Evolutionary conservation across 345 rosid genomes (phyloP), one percentile per base, ranked within the genome.

Genomic region (Citrus glauca): DNA sequence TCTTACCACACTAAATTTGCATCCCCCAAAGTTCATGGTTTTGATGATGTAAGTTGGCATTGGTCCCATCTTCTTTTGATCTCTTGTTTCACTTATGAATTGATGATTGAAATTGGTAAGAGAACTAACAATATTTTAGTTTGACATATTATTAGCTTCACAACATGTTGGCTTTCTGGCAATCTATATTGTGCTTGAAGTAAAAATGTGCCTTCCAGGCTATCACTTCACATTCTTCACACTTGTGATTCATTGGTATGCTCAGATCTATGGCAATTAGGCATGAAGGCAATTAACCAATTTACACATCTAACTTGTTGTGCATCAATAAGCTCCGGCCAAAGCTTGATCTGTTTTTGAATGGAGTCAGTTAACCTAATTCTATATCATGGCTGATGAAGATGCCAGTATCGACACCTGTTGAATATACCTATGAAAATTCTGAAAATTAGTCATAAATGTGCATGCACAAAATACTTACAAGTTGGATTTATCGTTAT

Each of bases 1-100:
- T 88, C 91, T 70, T 94, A 93, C 86, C 98, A 94, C 87, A 86
- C 94, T 6, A 94, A 89, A 77, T 93, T 87, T 69, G 89, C 97
- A 0, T 95, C 98, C 78, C 93, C 98, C 73, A 91, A 91, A 82
- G 84, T 74, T 78, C 88, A 85, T 13, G 91, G 95, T 28, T 73
- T 85, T 71, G 98, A 95, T 84, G 99, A 93, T 84, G 98, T 93
- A 88, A 86, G 94, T 71, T 53, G 77, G 69, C 48, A 22, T 42
- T 30, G 66, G 63, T 45, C 24, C 48, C 33, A 35, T 11, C 67
- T 32, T 30, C 32, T 68, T 57, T 33, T 6, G 33, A 32, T 72
- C 25, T 32, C 53, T 56, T n/a, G 33, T 77, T 77, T 24, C 28
- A 9, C 24, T 35, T 76, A 6, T 37, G 53, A 68, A 38, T 65